These are phyloP conservation scores for Arthrinium phaeospermum DNA, from an alignment of 2,329 filamentous ascomycete genomes.

Conservation along the genomic window DNA sequence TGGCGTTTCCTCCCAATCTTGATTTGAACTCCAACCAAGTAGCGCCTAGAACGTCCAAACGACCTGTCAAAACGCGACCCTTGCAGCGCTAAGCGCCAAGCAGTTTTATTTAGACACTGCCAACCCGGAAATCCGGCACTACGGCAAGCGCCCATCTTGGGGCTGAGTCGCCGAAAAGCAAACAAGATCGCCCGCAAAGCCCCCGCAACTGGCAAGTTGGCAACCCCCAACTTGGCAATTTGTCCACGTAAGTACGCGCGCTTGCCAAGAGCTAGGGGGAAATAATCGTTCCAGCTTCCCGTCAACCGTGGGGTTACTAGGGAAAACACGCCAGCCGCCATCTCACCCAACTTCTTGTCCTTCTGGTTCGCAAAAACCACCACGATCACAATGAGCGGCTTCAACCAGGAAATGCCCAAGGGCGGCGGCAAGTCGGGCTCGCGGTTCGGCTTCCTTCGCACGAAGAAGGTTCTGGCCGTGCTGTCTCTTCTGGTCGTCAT, in stretches of 20 bases:
- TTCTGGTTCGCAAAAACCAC: not conserved
- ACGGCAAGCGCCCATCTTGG: not conserved
- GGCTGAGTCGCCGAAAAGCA: not conserved
- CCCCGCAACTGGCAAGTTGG: not conserved
- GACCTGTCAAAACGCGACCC: not conserved
- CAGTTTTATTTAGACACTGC: not conserved
- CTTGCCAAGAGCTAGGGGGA: not conserved
- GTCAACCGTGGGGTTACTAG: not conserved
- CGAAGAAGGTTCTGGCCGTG: not conserved
- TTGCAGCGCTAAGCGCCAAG: not conserved
- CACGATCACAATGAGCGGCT: not conserved
- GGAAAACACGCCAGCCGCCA: not conserved
- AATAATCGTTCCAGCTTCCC: not conserved
- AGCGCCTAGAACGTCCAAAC: not conserved
- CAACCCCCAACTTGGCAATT: not conserved
- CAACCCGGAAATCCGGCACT: not conserved
- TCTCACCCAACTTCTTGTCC: not conserved
- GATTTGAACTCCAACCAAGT: not conserved
- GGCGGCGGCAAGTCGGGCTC: not conserved
- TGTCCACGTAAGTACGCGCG: not conserved
- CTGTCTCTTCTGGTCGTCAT: not conserved
- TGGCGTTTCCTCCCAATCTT: too few species aligned
- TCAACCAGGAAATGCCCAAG: not conserved
- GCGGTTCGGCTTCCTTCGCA: not conserved
- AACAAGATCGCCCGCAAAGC: not conserved